Percentiles rank a stretch among this genome's conserved stretches.
Conservation (phyloP, 352 stramenopile genomes). For the Globisporangium echinulatum region DNA sequence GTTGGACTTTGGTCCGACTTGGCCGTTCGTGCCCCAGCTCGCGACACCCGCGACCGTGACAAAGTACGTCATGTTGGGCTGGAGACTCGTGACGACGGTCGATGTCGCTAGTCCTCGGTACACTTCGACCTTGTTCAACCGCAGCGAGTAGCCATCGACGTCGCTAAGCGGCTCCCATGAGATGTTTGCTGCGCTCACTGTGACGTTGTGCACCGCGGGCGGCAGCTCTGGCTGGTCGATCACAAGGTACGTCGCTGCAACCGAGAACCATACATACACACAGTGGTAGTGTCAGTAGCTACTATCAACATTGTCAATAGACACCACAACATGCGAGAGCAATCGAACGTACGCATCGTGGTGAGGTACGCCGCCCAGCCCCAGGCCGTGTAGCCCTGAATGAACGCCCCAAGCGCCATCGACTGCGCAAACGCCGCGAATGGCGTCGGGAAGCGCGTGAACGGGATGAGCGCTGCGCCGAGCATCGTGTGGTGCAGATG, state of each 20-base stretch:
- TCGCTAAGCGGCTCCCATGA: slow-evolving; percentile 39
- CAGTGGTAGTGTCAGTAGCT: neutral
- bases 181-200: slow-evolving; percentile 26
- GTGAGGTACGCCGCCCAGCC: slow-evolving; percentile 68
- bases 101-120: slow-evolving; percentile 47
- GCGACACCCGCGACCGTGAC: slow-evolving; percentile 59
- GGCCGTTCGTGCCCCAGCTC: slow-evolving; percentile 52
- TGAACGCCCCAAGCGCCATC: slow-evolving; percentile 43
- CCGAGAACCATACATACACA: neutral
- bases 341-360: slow-evolving; percentile 42
- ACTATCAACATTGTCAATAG: too few species aligned
- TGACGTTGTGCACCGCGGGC: slow-evolving; percentile 37
- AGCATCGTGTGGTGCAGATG: slow-evolving; percentile 78
- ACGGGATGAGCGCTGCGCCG: slow-evolving; percentile 47
- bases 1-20: slow-evolving; percentile 45
- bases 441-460: slow-evolving; percentile 59
- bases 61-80: slow-evolving; percentile 73
- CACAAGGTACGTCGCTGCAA: slow-evolving; percentile 54
- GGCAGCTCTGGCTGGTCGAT: slow-evolving; percentile 28
- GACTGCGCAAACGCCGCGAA: slow-evolving; percentile 52
- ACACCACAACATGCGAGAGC: too few species aligned
- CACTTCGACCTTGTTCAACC: slow-evolving; percentile 68
- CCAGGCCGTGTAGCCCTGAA: slow-evolving; percentile 74
- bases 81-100: slow-evolving; percentile 29
- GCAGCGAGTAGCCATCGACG: slow-evolving; percentile 66